phyloP scores from a whole-genome alignment of 495 filamentous ascomycete genomes.

The Talaromyces ruber region DNA sequence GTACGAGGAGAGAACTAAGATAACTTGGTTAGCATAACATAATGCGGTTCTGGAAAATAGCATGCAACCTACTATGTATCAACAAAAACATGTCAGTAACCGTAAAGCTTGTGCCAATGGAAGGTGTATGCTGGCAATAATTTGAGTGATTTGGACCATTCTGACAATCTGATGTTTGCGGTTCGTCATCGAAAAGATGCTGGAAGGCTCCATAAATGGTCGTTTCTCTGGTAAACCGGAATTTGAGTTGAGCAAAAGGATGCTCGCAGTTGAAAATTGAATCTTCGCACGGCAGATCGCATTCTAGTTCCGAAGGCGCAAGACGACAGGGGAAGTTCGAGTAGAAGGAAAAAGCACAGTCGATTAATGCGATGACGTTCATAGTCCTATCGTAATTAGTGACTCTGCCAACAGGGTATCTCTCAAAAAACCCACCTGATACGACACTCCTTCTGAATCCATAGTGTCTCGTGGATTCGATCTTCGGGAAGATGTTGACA shows the following conservation, averaged over 20 bases:
- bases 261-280: constrained; percentile 28
- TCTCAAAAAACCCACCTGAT: constrained; percentile 22
- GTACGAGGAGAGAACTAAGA: constrained; percentile 32
- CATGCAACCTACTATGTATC: constrained; percentile 28
- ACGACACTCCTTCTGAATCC: constrained; percentile 38
- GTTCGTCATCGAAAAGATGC: constrained; percentile 21
- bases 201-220: constrained; percentile 28
- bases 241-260: constrained; percentile 29
- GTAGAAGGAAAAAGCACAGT: constrained; percentile 38
- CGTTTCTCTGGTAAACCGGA: constrained; percentile 22
- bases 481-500: constrained; percentile 24
- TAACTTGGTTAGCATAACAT: neutral
- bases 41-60: neutral
- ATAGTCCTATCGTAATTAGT: constrained; percentile 24
- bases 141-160: constrained; percentile 2
- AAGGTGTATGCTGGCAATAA: neutral
- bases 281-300: constrained; percentile 30
- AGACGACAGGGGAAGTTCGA: constrained; percentile 37
- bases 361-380: constrained; percentile 27
- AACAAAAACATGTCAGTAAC: constrained; percentile 36
- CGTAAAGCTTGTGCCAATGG: constrained; percentile 16
- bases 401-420: neutral
- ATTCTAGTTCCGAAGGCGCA: constrained; percentile 27
- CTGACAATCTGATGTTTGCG: neutral
- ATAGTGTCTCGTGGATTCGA: constrained; percentile 20